These are phyloP conservation scores for Yamadazyma dushanensis DNA, from an alignment of 1,139 yeast genomes.

Conservation along the genomic window DNA sequence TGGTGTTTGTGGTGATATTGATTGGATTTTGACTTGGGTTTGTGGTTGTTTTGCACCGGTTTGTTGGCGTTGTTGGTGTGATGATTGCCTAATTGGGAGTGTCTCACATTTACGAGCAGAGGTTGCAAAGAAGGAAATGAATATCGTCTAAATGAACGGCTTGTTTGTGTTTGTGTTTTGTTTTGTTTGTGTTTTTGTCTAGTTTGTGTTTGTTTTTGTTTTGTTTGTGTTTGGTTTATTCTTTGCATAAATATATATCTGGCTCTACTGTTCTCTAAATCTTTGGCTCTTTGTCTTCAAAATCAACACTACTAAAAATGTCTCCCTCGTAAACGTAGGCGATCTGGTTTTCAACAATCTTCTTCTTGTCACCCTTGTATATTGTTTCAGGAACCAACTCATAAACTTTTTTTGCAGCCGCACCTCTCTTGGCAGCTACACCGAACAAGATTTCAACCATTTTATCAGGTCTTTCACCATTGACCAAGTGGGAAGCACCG, in stretches of 20 bases:
- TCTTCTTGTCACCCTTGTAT: slow-evolving; percentile 20
- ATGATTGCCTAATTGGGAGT: not conserved
- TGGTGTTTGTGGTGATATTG: too few species aligned
- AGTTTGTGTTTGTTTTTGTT: too few species aligned
- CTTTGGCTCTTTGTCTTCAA: too few species aligned
- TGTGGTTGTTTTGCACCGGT: not conserved
- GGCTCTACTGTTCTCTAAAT: too few species aligned
- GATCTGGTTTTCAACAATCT: slow-evolving; percentile 17
- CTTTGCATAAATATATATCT: too few species aligned
- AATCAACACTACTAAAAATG: not conserved
- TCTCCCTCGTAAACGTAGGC: not conserved
- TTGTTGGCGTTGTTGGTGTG: not conserved
- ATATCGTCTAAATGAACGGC: too few species aligned
- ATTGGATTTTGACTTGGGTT: too few species aligned
- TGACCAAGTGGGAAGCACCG: slow-evolving; percentile 54
- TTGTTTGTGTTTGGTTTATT: too few species aligned
- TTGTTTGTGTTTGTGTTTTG: too few species aligned
- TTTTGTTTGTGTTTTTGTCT: too few species aligned
- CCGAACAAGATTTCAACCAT: slow-evolving; percentile 26
- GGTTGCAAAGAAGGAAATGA: too few species aligned
- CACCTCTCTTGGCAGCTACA: slow-evolving; percentile 17
- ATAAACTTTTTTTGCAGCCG: slow-evolving; percentile 16
- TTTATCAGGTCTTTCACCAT: slow-evolving; percentile 55
- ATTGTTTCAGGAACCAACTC: slow-evolving; percentile 25
- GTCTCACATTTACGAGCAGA: slow-evolving; percentile 1